Percentiles rank a stretch among this genome's conserved stretches.
These are phyloP conservation scores for Blastomyces silverae DNA, from an alignment of 2,329 filamentous ascomycete genomes.

Conservation along the genomic window DNA sequence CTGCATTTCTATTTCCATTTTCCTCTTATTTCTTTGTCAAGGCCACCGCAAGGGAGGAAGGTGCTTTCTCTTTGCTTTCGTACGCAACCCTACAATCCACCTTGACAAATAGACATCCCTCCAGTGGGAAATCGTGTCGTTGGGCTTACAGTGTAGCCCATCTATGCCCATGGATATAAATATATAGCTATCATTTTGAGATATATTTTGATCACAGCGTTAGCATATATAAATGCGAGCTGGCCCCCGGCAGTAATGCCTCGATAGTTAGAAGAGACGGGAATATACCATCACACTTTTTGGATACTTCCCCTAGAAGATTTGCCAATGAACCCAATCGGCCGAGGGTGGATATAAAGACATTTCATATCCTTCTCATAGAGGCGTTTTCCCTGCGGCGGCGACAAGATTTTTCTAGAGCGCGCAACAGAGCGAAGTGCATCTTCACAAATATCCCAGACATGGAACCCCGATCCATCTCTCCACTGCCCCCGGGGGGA, in stretches of 20 bases:
- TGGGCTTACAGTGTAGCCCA: neutral
- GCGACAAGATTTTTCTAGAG: neutral
- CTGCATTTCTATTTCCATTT: neutral
- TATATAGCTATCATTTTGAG: neutral
- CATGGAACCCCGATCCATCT: slow-evolving; percentile 1
- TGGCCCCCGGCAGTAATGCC: neutral
- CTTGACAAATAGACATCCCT: neutral
- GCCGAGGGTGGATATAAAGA: neutral
- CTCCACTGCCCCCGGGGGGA: neutral
- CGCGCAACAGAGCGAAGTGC: neutral
- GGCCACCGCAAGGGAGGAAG: neutral
- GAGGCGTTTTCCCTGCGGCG: too few species aligned
- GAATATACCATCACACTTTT: neutral
- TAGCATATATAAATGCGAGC: neutral
- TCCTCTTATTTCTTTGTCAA: neutral
- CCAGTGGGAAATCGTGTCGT: neutral
- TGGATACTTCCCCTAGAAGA: neutral
- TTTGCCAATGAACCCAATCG: neutral
- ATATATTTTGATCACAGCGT: neutral
- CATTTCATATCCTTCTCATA: neutral
- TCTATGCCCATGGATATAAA: neutral
- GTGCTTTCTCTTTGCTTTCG: neutral
- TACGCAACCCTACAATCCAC: neutral
- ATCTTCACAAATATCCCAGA: neutral
- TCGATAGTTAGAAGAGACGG: neutral